Base-by-base conservation (phyloP, 1,284 basidiomycete genomes). In the Ceratobasidium sp. region DNA sequence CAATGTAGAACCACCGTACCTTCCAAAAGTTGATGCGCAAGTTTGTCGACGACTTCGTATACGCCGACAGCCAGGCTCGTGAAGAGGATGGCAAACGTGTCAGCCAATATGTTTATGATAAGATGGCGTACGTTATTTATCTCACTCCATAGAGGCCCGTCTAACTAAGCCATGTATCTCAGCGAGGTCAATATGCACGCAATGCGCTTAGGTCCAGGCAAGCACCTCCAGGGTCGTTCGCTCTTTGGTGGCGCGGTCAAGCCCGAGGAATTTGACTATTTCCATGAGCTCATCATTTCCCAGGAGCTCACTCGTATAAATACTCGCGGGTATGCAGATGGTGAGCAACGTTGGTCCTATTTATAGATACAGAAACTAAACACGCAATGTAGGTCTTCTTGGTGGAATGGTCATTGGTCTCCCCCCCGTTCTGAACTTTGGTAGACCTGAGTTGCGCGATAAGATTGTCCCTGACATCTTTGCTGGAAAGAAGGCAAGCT, bases 171-270 rank as follows among this genome's bases (percentile, higher is more conserved):
- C 44, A n/a, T 29, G 11, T 50, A 7, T 41, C 36, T 41, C 33
- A 72, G 69, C 1, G 89, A 87, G 76, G 74, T 90, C 65, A 91
- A 95, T 78, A 79, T 97, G 73, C 91, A 94, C 81, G 93, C 94
- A 2, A 98, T 98, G 96, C 90, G 95, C 63, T 85, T 98, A 82
- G 97, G 97, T 11, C 92, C 91, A 22, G 92, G 92, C 27, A 91
- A 91, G 79, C 96, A 98, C 80, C 85, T 99, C 44, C 86, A 94
- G 80, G 96, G 96, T 3, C 87, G 90, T 41, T 89, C 87, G 44
- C 86, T 98, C 17, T 92, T 96, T 87, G 88, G 89, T 75, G 97
- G 93, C 6, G 81, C 93, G 27, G 91, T 98, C 77, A 92, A 90
- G 79, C 93, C 94, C 8, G 96, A 98, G 82, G 90, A 97, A 80